phyloP scores from a whole-genome alignment of 2,329 filamentous ascomycete species.

The Claviceps cyperi region DNA sequence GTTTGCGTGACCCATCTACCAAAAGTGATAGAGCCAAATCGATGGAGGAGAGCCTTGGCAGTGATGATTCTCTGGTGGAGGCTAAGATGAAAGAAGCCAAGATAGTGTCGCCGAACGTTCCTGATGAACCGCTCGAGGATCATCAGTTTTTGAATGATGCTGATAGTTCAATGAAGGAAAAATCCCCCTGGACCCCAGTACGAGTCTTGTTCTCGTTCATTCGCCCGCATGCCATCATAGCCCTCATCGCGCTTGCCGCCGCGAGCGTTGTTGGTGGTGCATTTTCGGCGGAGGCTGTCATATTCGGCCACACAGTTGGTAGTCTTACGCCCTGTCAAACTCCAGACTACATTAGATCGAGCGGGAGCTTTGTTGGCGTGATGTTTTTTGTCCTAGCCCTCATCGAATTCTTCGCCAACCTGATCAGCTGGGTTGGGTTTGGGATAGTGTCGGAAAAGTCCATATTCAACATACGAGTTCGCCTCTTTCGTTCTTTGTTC shows the following conservation, averaged over 20 bases:
- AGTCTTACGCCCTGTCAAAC: constrained; percentile 32
- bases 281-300: constrained; percentile 39
- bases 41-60: not conserved
- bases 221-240: constrained; percentile 6
- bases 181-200: not conserved
- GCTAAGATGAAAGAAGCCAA: not conserved
- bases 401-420: constrained; percentile 32
- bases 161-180: not conserved
- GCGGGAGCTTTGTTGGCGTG: constrained; percentile 34
- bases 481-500: constrained; percentile 50
- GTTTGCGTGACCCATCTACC: constrained; percentile 5
- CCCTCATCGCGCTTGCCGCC: constrained; percentile 1
- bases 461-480: constrained; percentile 46
- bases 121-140: not conserved
- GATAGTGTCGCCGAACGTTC: not conserved
- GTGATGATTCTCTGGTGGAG: not conserved
- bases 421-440: constrained; percentile 37
- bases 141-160: not conserved
- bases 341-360: constrained; percentile 20
- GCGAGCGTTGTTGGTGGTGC: constrained; percentile 37
- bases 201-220: constrained; percentile 1
- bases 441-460: constrained; percentile 43
- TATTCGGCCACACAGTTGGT: constrained; percentile 28
- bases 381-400: constrained; percentile 40
- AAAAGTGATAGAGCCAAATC: constrained; percentile 1